phyloP scores from a whole-genome alignment of 371 early-diverging fungal species.

The Caulochytrium protostelioides region DNA sequence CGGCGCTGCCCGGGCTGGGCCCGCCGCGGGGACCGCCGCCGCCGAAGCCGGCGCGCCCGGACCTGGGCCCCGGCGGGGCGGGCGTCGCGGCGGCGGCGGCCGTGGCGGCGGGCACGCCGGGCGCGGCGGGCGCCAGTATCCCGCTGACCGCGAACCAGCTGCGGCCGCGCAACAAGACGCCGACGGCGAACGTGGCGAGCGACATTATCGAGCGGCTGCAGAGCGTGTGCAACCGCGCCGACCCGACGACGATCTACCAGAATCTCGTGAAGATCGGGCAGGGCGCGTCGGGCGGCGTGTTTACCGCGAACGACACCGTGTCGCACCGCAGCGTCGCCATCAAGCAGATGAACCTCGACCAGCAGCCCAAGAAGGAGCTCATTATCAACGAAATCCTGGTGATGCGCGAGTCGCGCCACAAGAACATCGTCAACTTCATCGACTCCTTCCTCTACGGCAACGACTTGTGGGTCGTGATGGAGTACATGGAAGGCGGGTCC shows the following conservation, averaged over 20 bases:
- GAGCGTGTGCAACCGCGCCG: slow-evolving; percentile 71
- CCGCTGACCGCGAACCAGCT: too few species aligned
- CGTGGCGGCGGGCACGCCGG: too few species aligned
- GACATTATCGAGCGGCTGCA: slow-evolving; percentile 65
- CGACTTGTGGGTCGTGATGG: slow-evolving; percentile 85
- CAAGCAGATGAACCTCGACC: slow-evolving; percentile 86
- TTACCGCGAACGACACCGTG: slow-evolving; percentile 50
- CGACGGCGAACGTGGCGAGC: too few species aligned
- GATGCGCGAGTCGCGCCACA: slow-evolving; percentile 71
- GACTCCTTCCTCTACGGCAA: slow-evolving; percentile 71
- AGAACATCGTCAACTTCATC: slow-evolving; percentile 89
- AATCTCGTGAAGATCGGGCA: slow-evolving; percentile 84
- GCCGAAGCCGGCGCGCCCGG: too few species aligned
- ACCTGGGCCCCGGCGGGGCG: too few species aligned
- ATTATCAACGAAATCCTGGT: slow-evolving; percentile 92
- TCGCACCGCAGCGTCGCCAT: slow-evolving; percentile 58
- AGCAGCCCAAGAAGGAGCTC: slow-evolving; percentile 86
- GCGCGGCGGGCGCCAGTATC: too few species aligned
- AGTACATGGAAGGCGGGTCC: slow-evolving; percentile 92
- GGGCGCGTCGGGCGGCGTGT: slow-evolving; percentile 88
- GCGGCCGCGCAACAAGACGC: too few species aligned
- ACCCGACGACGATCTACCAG: slow-evolving; percentile 51
- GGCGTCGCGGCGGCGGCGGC: too few species aligned
- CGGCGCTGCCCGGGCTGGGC: too few species aligned
- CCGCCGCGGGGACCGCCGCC: too few species aligned